phyloP scores from a whole-genome alignment of 257 asterid genomes.

The Haberlea rhodopensis region DNA sequence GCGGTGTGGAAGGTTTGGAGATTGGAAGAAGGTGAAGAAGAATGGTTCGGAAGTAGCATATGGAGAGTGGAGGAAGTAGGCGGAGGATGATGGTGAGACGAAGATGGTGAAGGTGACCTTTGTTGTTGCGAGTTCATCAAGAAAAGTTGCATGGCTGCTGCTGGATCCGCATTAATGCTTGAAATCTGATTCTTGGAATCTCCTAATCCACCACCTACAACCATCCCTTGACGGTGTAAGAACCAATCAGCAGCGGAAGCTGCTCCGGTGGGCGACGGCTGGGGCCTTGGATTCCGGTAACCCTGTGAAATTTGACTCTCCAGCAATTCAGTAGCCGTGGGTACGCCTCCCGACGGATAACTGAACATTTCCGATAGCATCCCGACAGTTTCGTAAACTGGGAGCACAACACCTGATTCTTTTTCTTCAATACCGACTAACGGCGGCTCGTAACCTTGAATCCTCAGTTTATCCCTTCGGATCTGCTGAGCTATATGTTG shows the following conservation, averaged over 20 bases:
- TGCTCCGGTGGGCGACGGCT: constrained; percentile 26
- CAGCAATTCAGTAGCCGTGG: constrained; percentile 49
- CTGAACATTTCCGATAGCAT: constrained; percentile 91
- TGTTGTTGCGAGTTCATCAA: constrained; percentile 74
- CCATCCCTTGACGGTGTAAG: constrained; percentile 48
- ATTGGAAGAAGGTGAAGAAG: constrained; percentile 35
- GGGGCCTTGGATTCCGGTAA: constrained; percentile 42
- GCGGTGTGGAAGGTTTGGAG: constrained; percentile 43
- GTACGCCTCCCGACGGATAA: constrained; percentile 47
- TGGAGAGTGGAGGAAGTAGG: constrained; percentile 64
- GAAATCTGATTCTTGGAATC: constrained; percentile 46
- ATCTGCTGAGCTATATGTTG: constrained; percentile 74
- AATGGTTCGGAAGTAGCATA: constrained; percentile 64
- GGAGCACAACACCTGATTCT: constrained; percentile 49
- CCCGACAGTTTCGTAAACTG: constrained; percentile 71
- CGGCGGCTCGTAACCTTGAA: constrained; percentile 68
- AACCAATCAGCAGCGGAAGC: constrained; percentile 38
- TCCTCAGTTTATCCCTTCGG: constrained; percentile 78
- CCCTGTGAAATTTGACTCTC: constrained; percentile 54
- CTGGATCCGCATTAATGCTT: constrained; percentile 55
- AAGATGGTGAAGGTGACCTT: constrained; percentile 66
- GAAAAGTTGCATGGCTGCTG: constrained; percentile 96
- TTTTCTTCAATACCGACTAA: constrained; percentile 53
- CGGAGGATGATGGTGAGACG: constrained; percentile 34
- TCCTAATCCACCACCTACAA: constrained; percentile 44